Base-by-base conservation (phyloP, 2,329 filamentous ascomycete species). In the Colletotrichum neosansevieriae region DNA sequence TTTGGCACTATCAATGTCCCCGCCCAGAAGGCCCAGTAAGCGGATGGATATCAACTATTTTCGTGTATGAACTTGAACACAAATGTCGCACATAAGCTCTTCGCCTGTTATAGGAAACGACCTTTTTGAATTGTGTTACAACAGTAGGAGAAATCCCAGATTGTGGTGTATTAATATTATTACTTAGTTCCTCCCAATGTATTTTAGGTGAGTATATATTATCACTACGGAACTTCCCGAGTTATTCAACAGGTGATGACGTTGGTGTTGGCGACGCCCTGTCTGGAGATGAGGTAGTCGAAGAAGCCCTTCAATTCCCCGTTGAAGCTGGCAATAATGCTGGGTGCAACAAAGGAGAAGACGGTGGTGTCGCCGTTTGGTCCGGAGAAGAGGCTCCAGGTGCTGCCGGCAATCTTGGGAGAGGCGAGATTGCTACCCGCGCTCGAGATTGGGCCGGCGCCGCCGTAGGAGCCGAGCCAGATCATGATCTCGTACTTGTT, bases 291-390 rank as follows among this genome's bases (percentile, higher is more conserved):
- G 34, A 90, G 77, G 74, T 89, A 89, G 19, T 77, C 80, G 71
- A 88, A 78, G 79, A 91, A 90, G 6, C 81, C 76, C 72, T 80
- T 81, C 71, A 90, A 71, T 74, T 91, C 86, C 40, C 83, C 87
- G 50, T 76, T 82, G 78, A 88, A 91, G 76, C 68, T 81, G 29
- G 78, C 82, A 34, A 85, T 77, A 13, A 82, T 73, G 38, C 75
- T 80, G 9, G 71, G 58, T 34, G 73, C 75, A 49, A 78, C 74
- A 61, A 78, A 91, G 73, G 84, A 86, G 79, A 84, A 91, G 17
- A 91, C 88, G 10, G 82, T 86, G 74, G 82, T 89, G 62, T 78
- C 74, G 38, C 85, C 85, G 73, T 91, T 89, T 19, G 77, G 78
- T 32, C 89, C 88, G 62, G 81, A 80, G 78, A 84, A 90, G 57